These are phyloP conservation scores for Cryphonectria naterciae DNA, from an alignment of 2,329 filamentous ascomycete species.

Conservation along the genomic window DNA sequence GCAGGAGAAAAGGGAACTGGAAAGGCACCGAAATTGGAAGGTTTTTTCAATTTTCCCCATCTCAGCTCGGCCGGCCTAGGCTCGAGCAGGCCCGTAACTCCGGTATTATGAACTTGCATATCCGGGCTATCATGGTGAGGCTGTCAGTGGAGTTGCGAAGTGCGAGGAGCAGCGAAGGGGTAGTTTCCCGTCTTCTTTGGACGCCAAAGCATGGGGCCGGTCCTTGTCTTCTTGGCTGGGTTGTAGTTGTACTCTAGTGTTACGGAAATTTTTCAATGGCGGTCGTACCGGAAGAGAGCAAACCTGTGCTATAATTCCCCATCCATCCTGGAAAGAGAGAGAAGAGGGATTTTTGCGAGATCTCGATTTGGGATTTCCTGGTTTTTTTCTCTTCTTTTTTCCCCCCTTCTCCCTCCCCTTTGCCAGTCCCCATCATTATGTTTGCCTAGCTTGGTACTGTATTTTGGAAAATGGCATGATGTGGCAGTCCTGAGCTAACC, in stretches of 20 bases:
- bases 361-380: not conserved
- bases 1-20: not conserved
- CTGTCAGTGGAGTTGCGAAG: not conserved
- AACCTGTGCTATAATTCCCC: conserved; percentile 19
- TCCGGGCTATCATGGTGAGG: not conserved
- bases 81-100: not conserved
- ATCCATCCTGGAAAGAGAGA: conserved; percentile 2
- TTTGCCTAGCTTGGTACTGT: not conserved
- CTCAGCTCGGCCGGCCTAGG: not conserved
- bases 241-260: conserved; percentile 3
- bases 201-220: not conserved
- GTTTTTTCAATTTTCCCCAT: not conserved
- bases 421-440: not conserved
- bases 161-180: not conserved
- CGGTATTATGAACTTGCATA: not conserved
- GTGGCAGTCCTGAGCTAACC: conserved; percentile 5
- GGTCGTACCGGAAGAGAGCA: conserved; percentile 14
- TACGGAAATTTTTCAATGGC: not conserved
- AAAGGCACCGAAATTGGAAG: not conserved
- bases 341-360: not conserved
- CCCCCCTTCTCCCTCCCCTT: not conserved
- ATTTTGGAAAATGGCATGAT: conserved; percentile 4
- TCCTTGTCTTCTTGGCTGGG: conserved; percentile 11
- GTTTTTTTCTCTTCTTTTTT: not conserved
- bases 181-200: not conserved